Evolutionary conservation across 495 filamentous ascomycete species (phyloP).

Genomic region (Cladorrhinum samala): DNA sequence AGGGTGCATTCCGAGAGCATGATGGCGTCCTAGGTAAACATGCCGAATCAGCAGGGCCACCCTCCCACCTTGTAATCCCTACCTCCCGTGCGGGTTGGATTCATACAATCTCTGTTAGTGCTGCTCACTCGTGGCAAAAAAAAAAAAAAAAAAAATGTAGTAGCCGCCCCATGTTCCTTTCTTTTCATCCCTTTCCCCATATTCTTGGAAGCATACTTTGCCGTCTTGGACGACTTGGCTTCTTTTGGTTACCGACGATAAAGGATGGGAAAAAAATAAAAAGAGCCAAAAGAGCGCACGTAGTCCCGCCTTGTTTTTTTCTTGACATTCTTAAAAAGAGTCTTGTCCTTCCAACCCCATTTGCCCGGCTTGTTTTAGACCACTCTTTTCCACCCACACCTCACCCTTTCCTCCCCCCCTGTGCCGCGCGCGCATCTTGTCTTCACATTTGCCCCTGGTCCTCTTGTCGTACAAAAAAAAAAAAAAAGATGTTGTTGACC

Average conservation of each 20-base stretch:
- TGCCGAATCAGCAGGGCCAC: conserved; percentile 15
- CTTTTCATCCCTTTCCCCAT: conserved; percentile 11
- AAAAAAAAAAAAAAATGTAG: too few species aligned
- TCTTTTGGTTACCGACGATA: too few species aligned
- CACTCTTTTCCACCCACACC: background rate
- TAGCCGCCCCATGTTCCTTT: too few species aligned
- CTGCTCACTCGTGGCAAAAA: conserved; percentile 20
- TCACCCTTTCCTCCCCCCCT: background rate
- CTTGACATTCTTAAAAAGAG: too few species aligned
- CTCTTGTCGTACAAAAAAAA: background rate
- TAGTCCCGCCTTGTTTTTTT: conserved; percentile 4
- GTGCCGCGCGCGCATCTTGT: background rate
- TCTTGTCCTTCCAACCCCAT: too few species aligned
- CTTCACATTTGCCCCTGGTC: background rate
- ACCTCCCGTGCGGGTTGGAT: too few species aligned
- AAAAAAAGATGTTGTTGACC: conserved; percentile 18
- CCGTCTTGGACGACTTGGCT: conserved; percentile 2
- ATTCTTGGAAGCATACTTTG: too few species aligned
- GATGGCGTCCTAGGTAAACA: background rate
- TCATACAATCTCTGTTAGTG: too few species aligned
- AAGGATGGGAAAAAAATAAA: too few species aligned
- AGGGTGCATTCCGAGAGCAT: too few species aligned
- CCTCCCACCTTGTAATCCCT: background rate
- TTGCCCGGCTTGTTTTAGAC: conserved; percentile 6
- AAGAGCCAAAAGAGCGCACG: conserved; percentile 6